Percentiles rank a stretch among this genome's conserved stretches.
These are phyloP conservation scores for Aspergillus proliferans DNA, from an alignment of 2,329 filamentous ascomycete genomes.

Conservation along the genomic window DNA sequence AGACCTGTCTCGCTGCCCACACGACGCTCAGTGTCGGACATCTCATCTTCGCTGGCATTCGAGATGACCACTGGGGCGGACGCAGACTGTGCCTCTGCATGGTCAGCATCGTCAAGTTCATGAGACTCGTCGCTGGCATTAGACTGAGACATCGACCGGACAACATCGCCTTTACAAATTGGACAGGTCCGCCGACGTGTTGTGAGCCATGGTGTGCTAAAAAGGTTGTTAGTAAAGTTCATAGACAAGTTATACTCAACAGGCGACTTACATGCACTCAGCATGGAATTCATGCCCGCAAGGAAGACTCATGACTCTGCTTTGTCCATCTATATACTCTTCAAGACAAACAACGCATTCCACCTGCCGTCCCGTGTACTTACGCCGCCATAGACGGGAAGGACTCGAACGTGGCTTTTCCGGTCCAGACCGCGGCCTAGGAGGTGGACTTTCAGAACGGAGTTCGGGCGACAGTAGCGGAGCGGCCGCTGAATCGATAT, in stretches of 20 bases:
- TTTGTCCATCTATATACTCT: slow-evolving; percentile 91
- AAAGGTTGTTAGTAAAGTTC: slow-evolving; percentile 11
- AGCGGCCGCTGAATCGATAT: slow-evolving; percentile 65
- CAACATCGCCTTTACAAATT: slow-evolving; percentile 97
- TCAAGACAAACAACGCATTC: slow-evolving; percentile 97
- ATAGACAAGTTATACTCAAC: neutral
- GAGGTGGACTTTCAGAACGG: slow-evolving; percentile 21
- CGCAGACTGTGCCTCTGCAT: slow-evolving; percentile 40
- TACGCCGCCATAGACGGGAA: slow-evolving; percentile 43
- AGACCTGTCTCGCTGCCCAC: slow-evolving; percentile 27
- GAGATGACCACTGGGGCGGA: slow-evolving; percentile 47
- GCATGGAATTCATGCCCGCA: slow-evolving; percentile 97
- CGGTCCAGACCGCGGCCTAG: slow-evolving; percentile 29
- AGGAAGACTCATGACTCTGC: slow-evolving; percentile 90
- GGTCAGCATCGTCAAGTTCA: neutral
- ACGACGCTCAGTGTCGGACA: slow-evolving; percentile 40
- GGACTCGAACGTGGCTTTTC: slow-evolving; percentile 18
- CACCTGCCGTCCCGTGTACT: slow-evolving; percentile 60
- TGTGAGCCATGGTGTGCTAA: slow-evolving; percentile 90
- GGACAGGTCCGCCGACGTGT: slow-evolving; percentile 94
- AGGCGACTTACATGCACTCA: slow-evolving; percentile 84
- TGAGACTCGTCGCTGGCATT: slow-evolving; percentile 5
- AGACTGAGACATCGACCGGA: slow-evolving; percentile 54
- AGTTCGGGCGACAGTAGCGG: slow-evolving; percentile 56
- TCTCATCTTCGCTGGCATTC: slow-evolving; percentile 26